Percentiles rank a stretch among this genome's conserved stretches.
Evolutionary conservation across 1,284 basidiomycete genomes (phyloP).

Genomic region (Tremellales sp.): DNA sequence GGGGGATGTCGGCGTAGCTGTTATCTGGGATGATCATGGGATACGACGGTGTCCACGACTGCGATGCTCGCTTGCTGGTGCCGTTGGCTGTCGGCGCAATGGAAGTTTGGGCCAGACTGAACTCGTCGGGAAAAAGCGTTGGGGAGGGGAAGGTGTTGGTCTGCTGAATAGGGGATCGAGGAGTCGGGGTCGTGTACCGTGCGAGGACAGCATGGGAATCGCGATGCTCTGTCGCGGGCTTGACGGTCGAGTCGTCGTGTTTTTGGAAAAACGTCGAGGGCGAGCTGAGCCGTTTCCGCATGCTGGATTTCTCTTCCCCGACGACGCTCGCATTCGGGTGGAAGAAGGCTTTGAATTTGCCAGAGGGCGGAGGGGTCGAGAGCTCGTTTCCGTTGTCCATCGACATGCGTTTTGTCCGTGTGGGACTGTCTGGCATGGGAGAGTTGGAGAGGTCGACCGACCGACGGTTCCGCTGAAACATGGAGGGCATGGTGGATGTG

Average conservation of each 20-base stretch:
- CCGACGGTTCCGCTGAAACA: constrained; percentile 17
- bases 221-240: not conserved
- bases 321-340: constrained; percentile 7
- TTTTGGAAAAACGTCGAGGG: constrained; percentile 14
- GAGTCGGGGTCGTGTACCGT: constrained; percentile 17
- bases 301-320: constrained; percentile 6
- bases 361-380: constrained; percentile 5
- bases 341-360: constrained; percentile 21
- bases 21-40: constrained; percentile 24
- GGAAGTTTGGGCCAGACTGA: constrained; percentile 19
- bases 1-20: constrained; percentile 24
- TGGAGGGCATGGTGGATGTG: constrained; percentile 19
- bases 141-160: constrained; percentile 16
- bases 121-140: constrained; percentile 21
- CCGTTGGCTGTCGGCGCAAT: constrained; percentile 13
- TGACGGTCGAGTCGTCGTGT: not conserved
- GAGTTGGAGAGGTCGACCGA: constrained; percentile 9
- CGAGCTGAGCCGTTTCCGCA: constrained; percentile 11
- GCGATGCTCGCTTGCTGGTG: constrained; percentile 7
- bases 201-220: constrained; percentile 3
- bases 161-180: constrained; percentile 5
- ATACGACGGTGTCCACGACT: constrained; percentile 32
- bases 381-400: constrained; percentile 5
- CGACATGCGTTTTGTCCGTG: constrained; percentile 11
- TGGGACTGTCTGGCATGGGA: not conserved